These are phyloP conservation scores for Salvia sclarea DNA, from an alignment of 305 asterid species.

Conservation along the genomic window DNA sequence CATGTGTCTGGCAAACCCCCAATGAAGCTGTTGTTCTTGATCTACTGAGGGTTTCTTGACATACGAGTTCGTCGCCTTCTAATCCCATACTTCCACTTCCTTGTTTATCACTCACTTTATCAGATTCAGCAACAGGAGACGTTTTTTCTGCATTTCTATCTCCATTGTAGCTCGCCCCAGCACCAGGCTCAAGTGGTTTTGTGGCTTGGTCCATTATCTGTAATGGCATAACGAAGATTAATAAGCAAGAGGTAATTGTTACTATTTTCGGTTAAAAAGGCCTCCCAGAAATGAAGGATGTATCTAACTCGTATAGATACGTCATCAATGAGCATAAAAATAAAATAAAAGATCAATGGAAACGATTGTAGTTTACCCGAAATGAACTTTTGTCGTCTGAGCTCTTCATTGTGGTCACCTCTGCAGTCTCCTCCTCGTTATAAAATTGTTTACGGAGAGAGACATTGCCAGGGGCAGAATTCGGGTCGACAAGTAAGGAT, in stretches of 20 bases:
- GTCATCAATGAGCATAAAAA: neutral
- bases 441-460: conserved; percentile 86
- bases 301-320: neutral
- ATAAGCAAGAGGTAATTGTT: neutral
- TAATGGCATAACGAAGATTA: neutral
- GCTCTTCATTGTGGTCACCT: conserved; percentile 47
- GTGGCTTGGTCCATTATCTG: conserved; percentile 62
- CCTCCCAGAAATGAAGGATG: too few species aligned
- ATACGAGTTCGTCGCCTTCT: conserved; percentile 51
- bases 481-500: conserved; percentile 68
- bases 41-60: conserved; percentile 61
- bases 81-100: conserved; percentile 53
- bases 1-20: conserved; percentile 58
- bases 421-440: conserved; percentile 57
- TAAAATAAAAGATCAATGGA: conserved; percentile 5
- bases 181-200: conserved; percentile 36
- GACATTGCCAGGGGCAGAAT: conserved; percentile 67
- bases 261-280: neutral
- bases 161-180: too few species aligned
- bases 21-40: conserved; percentile 54
- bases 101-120: conserved; percentile 46
- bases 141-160: conserved; percentile 53
- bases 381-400: conserved; percentile 54
- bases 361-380: conserved; percentile 49
- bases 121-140: conserved; percentile 47